These are phyloP conservation scores for Boletus sp. DNA, from an alignment of 768 basidiomycete species.

Conservation along the genomic window DNA sequence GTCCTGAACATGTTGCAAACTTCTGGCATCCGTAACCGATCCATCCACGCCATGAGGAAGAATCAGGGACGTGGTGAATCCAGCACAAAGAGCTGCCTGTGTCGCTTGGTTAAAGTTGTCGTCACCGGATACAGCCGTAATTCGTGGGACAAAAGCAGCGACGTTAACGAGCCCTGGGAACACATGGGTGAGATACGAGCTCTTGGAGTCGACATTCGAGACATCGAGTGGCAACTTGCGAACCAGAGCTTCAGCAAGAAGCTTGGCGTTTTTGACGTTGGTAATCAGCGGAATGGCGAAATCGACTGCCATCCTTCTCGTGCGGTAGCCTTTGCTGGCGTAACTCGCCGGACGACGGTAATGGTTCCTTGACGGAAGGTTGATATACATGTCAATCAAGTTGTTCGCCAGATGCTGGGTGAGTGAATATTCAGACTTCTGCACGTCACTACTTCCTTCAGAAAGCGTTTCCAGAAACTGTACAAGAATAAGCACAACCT, in stretches of 20 bases:
- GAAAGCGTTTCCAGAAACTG: constrained; percentile 89
- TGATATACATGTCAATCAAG: constrained; percentile 99
- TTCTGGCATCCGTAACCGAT: constrained; percentile 61
- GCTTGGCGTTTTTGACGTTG: constrained; percentile 97
- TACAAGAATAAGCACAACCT: constrained; percentile 6
- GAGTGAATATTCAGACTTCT: constrained; percentile 97
- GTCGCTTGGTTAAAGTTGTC: constrained; percentile 65
- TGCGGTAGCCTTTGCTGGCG: constrained; percentile 93
- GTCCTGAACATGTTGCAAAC: constrained; percentile 65
- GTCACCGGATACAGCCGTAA: constrained; percentile 45
- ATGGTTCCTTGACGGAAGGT: constrained; percentile 95
- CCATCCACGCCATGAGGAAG: constrained; percentile 64
- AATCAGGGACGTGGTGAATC: constrained; percentile 84
- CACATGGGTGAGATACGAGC: constrained; percentile 82
- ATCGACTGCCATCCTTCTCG: constrained; percentile 98
- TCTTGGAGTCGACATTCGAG: constrained; percentile 89
- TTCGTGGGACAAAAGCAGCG: constrained; percentile 76
- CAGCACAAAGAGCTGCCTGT: constrained; percentile 80
- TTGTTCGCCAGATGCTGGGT: constrained; percentile 96
- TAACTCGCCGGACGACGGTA: constrained; percentile 97
- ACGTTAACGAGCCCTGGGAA: constrained; percentile 94
- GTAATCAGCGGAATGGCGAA: constrained; percentile 97
- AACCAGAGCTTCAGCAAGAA: constrained; percentile 89
- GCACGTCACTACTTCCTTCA: constrained; percentile 67
- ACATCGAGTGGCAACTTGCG: constrained; percentile 90